Base-by-base conservation (phyloP, 2,329 filamentous ascomycete species). In the Xylogone sp. region DNA sequence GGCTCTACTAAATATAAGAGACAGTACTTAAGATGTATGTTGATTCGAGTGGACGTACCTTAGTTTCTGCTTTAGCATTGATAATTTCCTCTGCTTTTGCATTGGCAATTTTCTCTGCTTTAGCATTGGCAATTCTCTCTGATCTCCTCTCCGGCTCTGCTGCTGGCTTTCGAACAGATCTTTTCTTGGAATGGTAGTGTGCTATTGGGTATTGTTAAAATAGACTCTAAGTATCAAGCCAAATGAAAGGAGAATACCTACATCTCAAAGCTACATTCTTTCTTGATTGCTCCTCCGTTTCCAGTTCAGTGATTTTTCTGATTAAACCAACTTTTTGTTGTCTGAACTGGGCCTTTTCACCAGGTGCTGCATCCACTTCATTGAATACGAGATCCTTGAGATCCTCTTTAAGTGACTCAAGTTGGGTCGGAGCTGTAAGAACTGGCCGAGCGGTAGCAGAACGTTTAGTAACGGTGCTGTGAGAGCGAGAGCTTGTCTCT, bases 111-210 rank as follows among this genome's bases (percentile, higher is more conserved):
- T 42, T 34, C 6, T 50, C 22, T 9, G 39, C 47, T 12, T 43
- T 43, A n/a, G 27, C 43, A 16, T 39, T 6, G 8, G 10, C 24
- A 22, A 53, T 42, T 21, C 43, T 34, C 6, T 50, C 39, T 2
- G 53, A 20, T 13, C 45, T 56, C 31, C 52, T 57, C 34, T 60
- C 58, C 2, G 3, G 31, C 3, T 39, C 22, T 7, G 45, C 45
- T 21, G 56, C 45, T 1, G 58, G 56, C 10, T 55, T 52, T 22
- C 56, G 56, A 0, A 60, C 31, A 1, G 13, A 45, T 18, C n/a
- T 39, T 39, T 39, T 21, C n/a, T 47, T 29, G 13, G 46, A 21
- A n/a, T 34, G 7, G 13, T 3, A 22, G 24, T 24, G 34, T 39
- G 21, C 44, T 47, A 39, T 16, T 13, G 12, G 13, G 39, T 21